Evolutionary conservation across 441 rosid species (phyloP).

Genomic region (Pelargonium fulgidum): DNA sequence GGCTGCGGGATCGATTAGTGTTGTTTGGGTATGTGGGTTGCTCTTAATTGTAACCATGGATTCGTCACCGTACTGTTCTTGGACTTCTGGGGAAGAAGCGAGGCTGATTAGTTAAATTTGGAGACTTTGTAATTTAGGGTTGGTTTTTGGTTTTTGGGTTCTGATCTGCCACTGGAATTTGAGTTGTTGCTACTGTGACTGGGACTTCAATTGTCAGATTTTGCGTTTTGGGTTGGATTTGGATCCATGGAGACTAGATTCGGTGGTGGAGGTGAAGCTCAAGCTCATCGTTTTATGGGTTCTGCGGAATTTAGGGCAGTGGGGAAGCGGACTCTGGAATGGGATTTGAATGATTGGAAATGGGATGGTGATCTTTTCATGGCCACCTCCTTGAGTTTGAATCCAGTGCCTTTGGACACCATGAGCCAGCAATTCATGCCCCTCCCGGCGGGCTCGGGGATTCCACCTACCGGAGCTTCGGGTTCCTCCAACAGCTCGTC

Average conservation of each 20-base stretch:
- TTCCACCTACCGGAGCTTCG: slow-evolving; percentile 41
- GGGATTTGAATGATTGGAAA: slow-evolving; percentile 95
- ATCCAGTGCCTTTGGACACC: slow-evolving; percentile 35
- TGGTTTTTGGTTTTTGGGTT: slow-evolving; percentile 16
- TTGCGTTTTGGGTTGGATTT: slow-evolving; percentile 23
- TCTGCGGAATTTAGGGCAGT: slow-evolving; percentile 38
- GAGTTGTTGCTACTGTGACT: slow-evolving; percentile 17
- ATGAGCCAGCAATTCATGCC: slow-evolving; percentile 55
- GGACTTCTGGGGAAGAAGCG: slow-evolving; percentile 60
- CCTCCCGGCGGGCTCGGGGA: slow-evolving; percentile 23
- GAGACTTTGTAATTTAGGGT: slow-evolving; percentile 16
- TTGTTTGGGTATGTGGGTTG: slow-evolving; percentile 48
- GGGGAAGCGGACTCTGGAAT: slow-evolving; percentile 63
- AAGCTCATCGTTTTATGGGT: slow-evolving; percentile 39
- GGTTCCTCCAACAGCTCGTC: slow-evolving; percentile 56
- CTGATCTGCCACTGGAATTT: slow-evolving; percentile 34
- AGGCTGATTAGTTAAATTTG: slow-evolving; percentile 46
- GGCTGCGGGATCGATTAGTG: slow-evolving; percentile 17
- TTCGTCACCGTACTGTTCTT: slow-evolving; percentile 49
- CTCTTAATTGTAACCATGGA: slow-evolving; percentile 64
- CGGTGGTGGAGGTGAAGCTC: slow-evolving; percentile 38
- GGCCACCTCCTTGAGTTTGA: slow-evolving; percentile 46
- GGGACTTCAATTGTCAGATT: slow-evolving; percentile 16
- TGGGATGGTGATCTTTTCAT: slow-evolving; percentile 96
- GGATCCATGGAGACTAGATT: slow-evolving; percentile 67